Conservation (phyloP, 495 filamentous ascomycete genomes). For the Lasiosphaeria miniovina region DNA sequence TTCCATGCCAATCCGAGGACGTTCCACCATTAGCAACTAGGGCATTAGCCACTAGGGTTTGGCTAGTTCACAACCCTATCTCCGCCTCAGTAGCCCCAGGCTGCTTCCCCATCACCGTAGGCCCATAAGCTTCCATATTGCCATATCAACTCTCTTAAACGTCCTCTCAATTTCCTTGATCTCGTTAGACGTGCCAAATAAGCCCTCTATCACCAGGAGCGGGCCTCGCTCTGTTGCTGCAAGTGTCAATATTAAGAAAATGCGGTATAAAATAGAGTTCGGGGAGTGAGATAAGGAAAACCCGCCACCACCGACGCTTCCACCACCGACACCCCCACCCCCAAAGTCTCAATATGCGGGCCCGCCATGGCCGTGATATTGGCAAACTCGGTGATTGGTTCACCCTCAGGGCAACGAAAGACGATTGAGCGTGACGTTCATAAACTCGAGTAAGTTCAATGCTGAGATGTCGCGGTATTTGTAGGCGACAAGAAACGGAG, state of each 20-base stretch:
- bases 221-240: slow-evolving; percentile 8
- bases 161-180: slow-evolving; percentile 6
- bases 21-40: background rate
- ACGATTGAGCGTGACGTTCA: slow-evolving; percentile 15
- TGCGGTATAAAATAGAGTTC: too few relatives aligned
- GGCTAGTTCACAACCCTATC: slow-evolving; percentile 2
- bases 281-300: too few relatives aligned
- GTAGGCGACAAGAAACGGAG: slow-evolving; percentile 22
- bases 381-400: slow-evolving; percentile 17
- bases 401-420: slow-evolving; percentile 23
- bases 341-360: slow-evolving; percentile 18
- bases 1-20: background rate
- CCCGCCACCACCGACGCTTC: background rate
- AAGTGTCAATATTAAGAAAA: too few relatives aligned
- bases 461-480: slow-evolving; percentile 21
- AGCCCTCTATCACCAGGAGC: slow-evolving; percentile 8
- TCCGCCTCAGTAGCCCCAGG: slow-evolving; percentile 12
- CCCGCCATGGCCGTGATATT: slow-evolving; percentile 12
- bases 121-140: slow-evolving; percentile 16
- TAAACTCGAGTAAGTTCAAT: slow-evolving; percentile 16
- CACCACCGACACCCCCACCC: slow-evolving; percentile 5
- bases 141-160: slow-evolving; percentile 1
- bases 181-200: slow-evolving; percentile 10
- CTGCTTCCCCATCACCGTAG: slow-evolving; percentile 10
- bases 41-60: background rate